phyloP scores from a whole-genome alignment of 768 basidiomycete genomes.

The Gymnopilus junonius region DNA sequence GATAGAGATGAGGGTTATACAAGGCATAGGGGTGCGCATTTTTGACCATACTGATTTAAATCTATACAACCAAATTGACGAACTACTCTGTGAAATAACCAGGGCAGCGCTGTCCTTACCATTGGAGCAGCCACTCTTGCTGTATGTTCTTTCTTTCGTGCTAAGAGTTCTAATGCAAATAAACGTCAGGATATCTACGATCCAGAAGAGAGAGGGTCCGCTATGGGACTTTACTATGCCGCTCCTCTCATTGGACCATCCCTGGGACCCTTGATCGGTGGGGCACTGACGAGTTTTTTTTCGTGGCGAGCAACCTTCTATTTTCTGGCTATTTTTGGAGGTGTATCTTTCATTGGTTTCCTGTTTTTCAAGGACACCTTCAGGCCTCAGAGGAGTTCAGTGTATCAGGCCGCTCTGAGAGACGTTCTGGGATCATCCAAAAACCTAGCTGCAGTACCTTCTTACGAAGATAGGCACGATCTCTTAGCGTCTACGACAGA shows the following conservation, averaged over 20 bases:
- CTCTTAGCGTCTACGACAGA: not conserved
- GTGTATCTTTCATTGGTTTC: conserved; percentile 47
- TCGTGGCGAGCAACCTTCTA: not conserved
- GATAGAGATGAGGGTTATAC: not conserved
- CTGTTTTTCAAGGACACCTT: conserved; percentile 80
- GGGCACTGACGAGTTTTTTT: conserved; percentile 27
- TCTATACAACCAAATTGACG: not conserved
- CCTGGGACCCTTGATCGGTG: conserved; percentile 73
- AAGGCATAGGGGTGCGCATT: not conserved
- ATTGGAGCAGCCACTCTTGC: not conserved
- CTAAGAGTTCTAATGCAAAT: not conserved
- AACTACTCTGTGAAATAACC: too few relatives aligned
- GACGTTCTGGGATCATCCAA: conserved; percentile 17
- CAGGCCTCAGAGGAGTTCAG: conserved; percentile 75
- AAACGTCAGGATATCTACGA: conserved; percentile 10
- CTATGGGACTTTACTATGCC: conserved; percentile 77
- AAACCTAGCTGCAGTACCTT: not conserved
- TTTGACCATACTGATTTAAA: too few relatives aligned
- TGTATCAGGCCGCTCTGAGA: conserved; percentile 54
- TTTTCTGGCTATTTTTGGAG: not conserved
- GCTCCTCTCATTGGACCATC: conserved; percentile 75
- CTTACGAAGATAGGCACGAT: not conserved
- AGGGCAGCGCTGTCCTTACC: not conserved
- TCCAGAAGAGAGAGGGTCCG: conserved; percentile 8
- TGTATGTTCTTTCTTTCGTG: not conserved